Base-by-base conservation (phyloP, 2,329 filamentous ascomycete genomes). In the Exophiala alcalophila region DNA sequence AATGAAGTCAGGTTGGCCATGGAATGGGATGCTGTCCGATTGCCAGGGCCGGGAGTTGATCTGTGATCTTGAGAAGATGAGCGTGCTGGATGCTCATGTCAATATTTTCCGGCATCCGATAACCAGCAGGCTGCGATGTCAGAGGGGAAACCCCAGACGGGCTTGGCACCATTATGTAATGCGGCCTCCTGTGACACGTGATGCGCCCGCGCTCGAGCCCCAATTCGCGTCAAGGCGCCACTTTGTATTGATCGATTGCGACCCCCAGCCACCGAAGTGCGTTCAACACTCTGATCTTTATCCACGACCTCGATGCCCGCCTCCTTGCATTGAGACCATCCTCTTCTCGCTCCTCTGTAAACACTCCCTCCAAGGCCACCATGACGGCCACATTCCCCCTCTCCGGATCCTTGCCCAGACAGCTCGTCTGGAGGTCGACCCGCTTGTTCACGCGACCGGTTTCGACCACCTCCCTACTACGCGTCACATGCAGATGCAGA, bases 371-470 rank as follows among this genome's bases (percentile, higher is more conserved):
- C 29, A 15, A 37, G 44, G 40, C 29, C 41, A 45, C 16, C 27
- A 54, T 53, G 52, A 52, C 50, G 31, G 40, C 47, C 40, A 24
- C 45, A 23, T 12, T 49, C 12, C 46, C 50, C 20, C 34, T 39
- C 24, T 43, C 50, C 21, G 50, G 54, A 31, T 35, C 46, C 5
- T 33, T 55, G 40, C 43, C 54, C 30, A 44, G 39, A 27, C 42
- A 52, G 28, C 34, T 57, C 20, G 31, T 47, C 31, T 29, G 39
- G 30, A 49, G 48, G 27, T 48, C 44, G 20, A 33, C 45, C 12
- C 35, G 45, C 23, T 42, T 48, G 20, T 45, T 57, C 53, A 57
- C 53, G 47, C 55, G 55, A 56, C 44, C 47, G 20, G 25, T 40
- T 21, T 39, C 40, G 14, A 29, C 40, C 41, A 53, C 41, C 29